These are phyloP conservation scores for Guillardia theta DNA, from an alignment of 78 protist species.

Conservation along the genomic window DNA sequence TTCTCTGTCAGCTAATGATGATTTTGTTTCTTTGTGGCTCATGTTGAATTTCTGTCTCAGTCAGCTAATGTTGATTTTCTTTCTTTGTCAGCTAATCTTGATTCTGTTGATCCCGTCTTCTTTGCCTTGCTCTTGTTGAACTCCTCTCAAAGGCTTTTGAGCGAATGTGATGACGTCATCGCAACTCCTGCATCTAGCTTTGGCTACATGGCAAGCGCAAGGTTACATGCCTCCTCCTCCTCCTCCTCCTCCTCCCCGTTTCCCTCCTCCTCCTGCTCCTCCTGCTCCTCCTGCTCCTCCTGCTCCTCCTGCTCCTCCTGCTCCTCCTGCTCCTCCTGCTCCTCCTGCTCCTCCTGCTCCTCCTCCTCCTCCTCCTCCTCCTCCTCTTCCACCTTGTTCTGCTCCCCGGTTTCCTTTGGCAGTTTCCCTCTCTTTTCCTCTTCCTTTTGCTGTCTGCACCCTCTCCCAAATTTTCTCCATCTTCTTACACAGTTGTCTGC, in stretches of 20 bases:
- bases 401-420: not conserved
- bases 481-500: not conserved
- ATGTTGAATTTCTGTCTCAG: too few species aligned
- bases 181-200: not conserved
- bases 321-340: not conserved
- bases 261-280: not conserved
- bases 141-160: too few species aligned
- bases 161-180: not conserved
- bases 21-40: too few species aligned
- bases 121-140: too few species aligned
- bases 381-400: not conserved
- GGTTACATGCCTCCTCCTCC: not conserved
- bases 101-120: too few species aligned
- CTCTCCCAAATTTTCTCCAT: not conserved
- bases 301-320: not conserved
- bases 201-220: not conserved
- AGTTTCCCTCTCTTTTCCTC: not conserved
- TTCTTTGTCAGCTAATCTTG: too few species aligned
- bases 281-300: not conserved
- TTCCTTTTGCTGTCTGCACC: not conserved
- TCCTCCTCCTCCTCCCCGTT: not conserved
- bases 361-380: not conserved
- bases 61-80: too few species aligned
- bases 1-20: too few species aligned
- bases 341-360: not conserved